Percentiles rank a stretch among this genome's conserved stretches.
These are phyloP conservation scores for Boehmeria nivea DNA, from an alignment of 306 rosid species.

Conservation along the genomic window DNA sequence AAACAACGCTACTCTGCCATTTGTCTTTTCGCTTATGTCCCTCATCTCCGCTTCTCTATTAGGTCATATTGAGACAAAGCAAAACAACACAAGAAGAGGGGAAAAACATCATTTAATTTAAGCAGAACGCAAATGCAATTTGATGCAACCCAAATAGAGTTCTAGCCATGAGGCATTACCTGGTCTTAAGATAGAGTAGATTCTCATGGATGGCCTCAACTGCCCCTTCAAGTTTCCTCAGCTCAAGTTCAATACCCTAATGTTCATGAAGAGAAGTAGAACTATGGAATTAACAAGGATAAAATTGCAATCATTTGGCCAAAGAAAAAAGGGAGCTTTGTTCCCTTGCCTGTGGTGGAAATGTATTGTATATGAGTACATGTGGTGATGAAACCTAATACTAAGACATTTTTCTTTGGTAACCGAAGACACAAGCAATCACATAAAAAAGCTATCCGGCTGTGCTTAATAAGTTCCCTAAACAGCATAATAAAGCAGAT, in stretches of 20 bases:
- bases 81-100: neutral
- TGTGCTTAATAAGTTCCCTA: no score
- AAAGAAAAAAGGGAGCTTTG: no score
- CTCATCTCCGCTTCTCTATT: slow-evolving; percentile 87
- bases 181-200: slow-evolving; percentile 66
- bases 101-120: neutral
- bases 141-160: neutral
- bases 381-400: no score
- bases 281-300: neutral
- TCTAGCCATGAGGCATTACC: slow-evolving; percentile 41
- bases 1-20: slow-evolving; percentile 70
- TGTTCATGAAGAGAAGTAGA: neutral
- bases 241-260: slow-evolving; percentile 90
- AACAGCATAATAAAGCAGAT: no score
- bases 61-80: neutral
- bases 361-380: no score
- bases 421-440: no score
- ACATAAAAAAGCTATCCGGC: no score
- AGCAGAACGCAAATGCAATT: neutral
- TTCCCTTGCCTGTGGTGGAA: no score
- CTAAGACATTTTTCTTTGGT: no score
- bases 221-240: slow-evolving; percentile 83
- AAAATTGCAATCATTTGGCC: no score
- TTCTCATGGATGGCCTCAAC: slow-evolving; percentile 88
- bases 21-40: slow-evolving; percentile 70